Evolutionary conservation across 352 stramenopile species (phyloP), one percentile per base, ranked within the genome.

Genomic region (Phytophthora brassicae): DNA sequence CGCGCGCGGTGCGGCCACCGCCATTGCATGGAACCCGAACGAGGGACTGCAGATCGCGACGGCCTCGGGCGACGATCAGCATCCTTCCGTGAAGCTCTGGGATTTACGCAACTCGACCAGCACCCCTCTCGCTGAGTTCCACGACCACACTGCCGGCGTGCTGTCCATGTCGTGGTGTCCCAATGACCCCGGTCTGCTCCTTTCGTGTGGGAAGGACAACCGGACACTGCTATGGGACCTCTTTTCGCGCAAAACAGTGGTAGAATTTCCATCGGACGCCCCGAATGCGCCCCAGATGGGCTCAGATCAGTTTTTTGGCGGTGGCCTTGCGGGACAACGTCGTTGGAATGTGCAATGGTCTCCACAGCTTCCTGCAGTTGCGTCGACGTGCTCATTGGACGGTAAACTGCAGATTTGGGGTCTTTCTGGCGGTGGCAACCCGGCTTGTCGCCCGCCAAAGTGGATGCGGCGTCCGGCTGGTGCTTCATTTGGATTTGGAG

Each of bases 161-260:
- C 77, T 99, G 0, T 98, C 91, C 53, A 86, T 99, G 53, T 96
- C 88, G 45, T 99, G 97, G 97, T 99, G 97, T 82, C 96, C 94
- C 4, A 90, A 97, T 60, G 97, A 99, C 81, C 88, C 96, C 29
- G 90, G 88, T 14, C 88, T 98, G 20, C 49, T 98, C 29, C 75
- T 98, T 19, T 97, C 92, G 29, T 98, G 92, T 58, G 97, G 82
- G 14, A 99, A 99, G 73, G 97, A 99, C 82, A 99, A 99, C 79
- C 81, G 89, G 38, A 99, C 97, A 17, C 81, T 99, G 17, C 70
- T 99, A 6, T 99, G 97, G 97, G 97, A 99, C 70, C 74, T 99
- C 11, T 97, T 94, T 67, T 95, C 89, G 22, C 79, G 96, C 41
- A 87, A 94, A 74, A 87, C 95, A 17, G 87, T 99, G 47, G 97